Evolutionary conservation across 1,139 yeast genomes (phyloP), one percentile per base, ranked within the genome.

Genomic region (Kluyveromyces marxianus): DNA sequence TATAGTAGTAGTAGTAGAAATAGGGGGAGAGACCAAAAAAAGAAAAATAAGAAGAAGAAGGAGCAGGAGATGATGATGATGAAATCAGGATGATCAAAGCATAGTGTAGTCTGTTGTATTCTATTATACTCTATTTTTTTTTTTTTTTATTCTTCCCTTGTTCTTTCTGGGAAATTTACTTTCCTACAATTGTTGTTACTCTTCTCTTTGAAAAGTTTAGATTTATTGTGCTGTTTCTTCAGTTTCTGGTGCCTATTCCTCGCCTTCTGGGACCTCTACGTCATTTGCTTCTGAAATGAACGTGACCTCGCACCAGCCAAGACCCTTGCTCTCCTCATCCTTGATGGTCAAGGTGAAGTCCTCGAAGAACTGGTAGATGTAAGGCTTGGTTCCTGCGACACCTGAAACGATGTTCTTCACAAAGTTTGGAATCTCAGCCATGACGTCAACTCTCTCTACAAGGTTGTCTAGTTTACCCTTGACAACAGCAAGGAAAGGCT

Each of bases 391-490:
- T 46, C 97, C 98, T 10, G 95, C 92, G 48, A 90, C 94, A 50
- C 96, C 96, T 53, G 90, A 81, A 38, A 88, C 97, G 50, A 92
- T 86, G 58, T 83, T 85, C 69, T 92, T 92, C 54, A 92, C 95
- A 68, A 92, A 89, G 55, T 79, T 83, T 39, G 98, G 98, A 51
- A 92, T 83, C 70, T 92, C 98, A 38, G 92, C 89, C 97, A 92
- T 89, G 51, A 92, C 97, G 68, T 92, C 98, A 48, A 92, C 90
- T 62, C 97, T 80, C 69, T 88, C 97, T 45, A 87, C 81, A 56
- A 86, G 69, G 44, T 74, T 54, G 25, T 65, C 65, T 55, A 90
- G 73, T 14, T 71, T 69, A 48, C 89, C 90, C 37, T 60, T 62
- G 33, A 82, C 75, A 14, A 62, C 61, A 37, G 74, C 79, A 28